phyloP scores from a whole-genome alignment of 139 green algal species.

The Chlorella sp. region DNA sequence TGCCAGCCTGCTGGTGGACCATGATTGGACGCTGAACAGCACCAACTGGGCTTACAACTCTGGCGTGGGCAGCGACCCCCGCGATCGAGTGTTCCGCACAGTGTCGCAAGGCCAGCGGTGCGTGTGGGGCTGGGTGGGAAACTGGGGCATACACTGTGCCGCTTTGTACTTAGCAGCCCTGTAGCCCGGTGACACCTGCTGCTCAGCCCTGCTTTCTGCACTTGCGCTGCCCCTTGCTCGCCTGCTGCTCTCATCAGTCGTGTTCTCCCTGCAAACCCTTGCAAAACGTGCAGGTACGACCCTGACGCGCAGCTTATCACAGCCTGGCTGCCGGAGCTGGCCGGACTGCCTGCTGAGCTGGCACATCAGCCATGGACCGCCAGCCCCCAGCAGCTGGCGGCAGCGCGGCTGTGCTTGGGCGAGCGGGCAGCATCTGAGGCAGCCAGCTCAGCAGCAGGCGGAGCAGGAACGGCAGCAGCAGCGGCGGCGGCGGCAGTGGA shows the following conservation, averaged over 20 bases:
- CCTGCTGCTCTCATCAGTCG: no score
- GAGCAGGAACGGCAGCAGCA: not conserved
- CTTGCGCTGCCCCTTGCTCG: no score
- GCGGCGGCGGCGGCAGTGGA: not conserved
- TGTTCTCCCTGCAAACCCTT: no score
- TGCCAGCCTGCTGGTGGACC: slow-evolving; percentile 78
- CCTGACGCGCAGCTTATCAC: slow-evolving; percentile 45
- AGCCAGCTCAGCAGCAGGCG: not conserved
- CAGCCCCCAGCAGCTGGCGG: not conserved
- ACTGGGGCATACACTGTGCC: no score
- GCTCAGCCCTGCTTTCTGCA: no score
- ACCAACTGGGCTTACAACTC: slow-evolving; percentile 77
- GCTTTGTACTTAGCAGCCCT: no score
- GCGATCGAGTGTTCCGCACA: slow-evolving; percentile 62
- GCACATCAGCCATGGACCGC: slow-evolving; percentile 50
- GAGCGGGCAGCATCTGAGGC: not conserved
- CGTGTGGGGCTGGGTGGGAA: no score
- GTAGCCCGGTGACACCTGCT: no score
- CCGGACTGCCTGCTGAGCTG: slow-evolving; percentile 28
- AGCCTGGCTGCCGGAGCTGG: slow-evolving; percentile 65
- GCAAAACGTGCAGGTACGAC: slow-evolving; percentile 53
- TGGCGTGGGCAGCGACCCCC: slow-evolving; percentile 56
- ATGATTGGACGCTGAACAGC: slow-evolving; percentile 76
- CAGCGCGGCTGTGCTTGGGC: slow-evolving; percentile 1
- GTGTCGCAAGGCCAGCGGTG: slow-evolving; percentile 52